A percentile compares a stretch with the other conserved stretches of the same genome.
These are phyloP conservation scores for Epichloe brachyelytri DNA, from an alignment of 2,329 filamentous ascomycete genomes.

Conservation along the genomic window DNA sequence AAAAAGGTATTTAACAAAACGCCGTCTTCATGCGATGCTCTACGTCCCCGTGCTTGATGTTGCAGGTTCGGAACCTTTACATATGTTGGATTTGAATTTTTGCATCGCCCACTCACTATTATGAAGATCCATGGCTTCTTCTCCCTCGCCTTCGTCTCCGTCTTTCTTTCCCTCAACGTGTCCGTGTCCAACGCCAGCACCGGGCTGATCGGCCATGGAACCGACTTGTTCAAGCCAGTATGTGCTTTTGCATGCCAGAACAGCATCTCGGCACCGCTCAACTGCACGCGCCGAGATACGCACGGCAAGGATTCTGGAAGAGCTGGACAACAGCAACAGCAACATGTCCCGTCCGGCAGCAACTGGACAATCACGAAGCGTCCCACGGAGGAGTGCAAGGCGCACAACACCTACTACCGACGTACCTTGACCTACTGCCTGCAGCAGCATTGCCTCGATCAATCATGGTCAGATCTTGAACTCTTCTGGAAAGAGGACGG, in stretches of 20 bases:
- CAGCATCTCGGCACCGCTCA: constrained; percentile 11
- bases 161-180: not conserved
- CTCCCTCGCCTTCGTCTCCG: not conserved
- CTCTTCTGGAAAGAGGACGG: not conserved
- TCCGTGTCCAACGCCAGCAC: not conserved
- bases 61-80: no score
- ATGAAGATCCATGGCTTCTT: not conserved
- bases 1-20: not conserved
- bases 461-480: not conserved
- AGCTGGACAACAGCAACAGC: no score
- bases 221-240: constrained; percentile 14
- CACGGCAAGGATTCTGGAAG: not conserved
- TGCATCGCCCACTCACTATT: not conserved
- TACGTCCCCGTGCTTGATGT: no score
- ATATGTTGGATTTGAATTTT: no score
- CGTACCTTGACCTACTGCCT: not conserved
- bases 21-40: not conserved
- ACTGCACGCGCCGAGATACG: constrained; percentile 9
- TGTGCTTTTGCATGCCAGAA: constrained; percentile 18
- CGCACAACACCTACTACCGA: not conserved
- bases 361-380: not conserved
- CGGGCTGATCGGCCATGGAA: constrained; percentile 10
- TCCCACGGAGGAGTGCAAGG: not conserved
- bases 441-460: not conserved
- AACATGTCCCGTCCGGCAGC: not conserved